Evolutionary conservation across 176 grass and related monocot species (phyloP), one percentile per base, ranked within the genome.

Genomic region (maize (Zea mays)): DNA sequence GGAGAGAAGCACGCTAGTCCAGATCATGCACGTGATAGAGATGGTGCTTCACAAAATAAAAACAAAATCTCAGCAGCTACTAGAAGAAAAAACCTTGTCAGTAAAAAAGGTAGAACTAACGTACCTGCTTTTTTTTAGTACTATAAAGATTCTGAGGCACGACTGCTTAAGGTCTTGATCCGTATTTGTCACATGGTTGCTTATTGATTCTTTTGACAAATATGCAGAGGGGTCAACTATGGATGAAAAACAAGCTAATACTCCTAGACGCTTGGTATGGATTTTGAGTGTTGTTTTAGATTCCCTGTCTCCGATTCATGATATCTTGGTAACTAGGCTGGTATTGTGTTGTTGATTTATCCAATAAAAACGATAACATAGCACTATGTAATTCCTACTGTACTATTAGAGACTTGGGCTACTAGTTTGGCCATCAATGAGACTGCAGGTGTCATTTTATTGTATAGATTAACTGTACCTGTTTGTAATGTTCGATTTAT

Each of bases 211-310:
- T 69, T 87, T 80, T 79, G 70, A 79, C 72, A 65, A 47, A 65
- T 70, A 85, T 84, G 83, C 90, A 33, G 80, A 82, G 5, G 76
- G 76, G 72, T 78, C 84, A 71, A 47, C 35, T 7, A 72, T 74
- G 43, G 81, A 88, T 78, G 66, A 60, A 60, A 70, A 62, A 35
- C 65, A 69, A 81, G 67, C 77, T 52, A 84, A 70, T 42, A 49
- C 75, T 86, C 46, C 72, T 69, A 85, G 61, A 69, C 66, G 45
- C 64, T 21, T 4, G 68, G 90, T 92, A 92, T 51, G 59, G n/a
- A 79, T 62, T 62, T 62, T 55, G 71, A 13, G 3, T 82, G 17
- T 75, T 69, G 2, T 80, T 80, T 34, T 50, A 15, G 57, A 57
- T 65, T 69, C 2, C 2, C n/a, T 15, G 59, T 2, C n/a, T 75